phyloP scores from a whole-genome alignment of 306 rosid species.

The Oxytropis ochrocephala region DNA sequence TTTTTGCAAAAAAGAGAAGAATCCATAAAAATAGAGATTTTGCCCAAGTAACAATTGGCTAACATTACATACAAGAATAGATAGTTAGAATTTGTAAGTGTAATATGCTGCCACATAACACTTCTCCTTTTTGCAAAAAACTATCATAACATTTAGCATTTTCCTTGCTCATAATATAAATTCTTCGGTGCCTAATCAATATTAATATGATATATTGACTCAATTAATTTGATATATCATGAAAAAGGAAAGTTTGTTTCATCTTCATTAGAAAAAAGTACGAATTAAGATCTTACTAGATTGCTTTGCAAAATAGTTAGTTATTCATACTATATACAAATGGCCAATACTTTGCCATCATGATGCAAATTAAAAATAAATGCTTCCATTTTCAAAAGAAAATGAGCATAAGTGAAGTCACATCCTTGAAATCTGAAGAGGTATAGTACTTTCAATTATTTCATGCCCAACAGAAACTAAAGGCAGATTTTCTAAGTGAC shows the following conservation, averaged over 20 bases:
- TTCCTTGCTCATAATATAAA: not conserved
- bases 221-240: not conserved
- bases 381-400: not conserved
- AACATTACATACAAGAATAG: too few relatives aligned
- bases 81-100: too few relatives aligned
- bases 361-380: not conserved
- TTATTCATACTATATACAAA: not conserved
- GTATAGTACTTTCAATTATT: slow-evolving; percentile 32
- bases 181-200: not conserved
- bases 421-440: slow-evolving; percentile 57
- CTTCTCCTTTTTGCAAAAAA: too few relatives aligned
- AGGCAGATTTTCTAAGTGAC: slow-evolving; percentile 21
- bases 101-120: too few relatives aligned
- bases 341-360: slow-evolving; percentile 4
- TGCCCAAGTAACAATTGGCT: too few relatives aligned
- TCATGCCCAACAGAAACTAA: slow-evolving; percentile 32
- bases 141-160: too few relatives aligned
- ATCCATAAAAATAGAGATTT: too few relatives aligned
- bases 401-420: too few relatives aligned
- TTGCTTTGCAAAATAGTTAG: not conserved
- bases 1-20: too few relatives aligned
- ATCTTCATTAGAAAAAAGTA: too few relatives aligned
- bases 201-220: not conserved
- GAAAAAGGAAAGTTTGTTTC: not conserved
- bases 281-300: not conserved